Evolutionary conservation across 805 yeast species (phyloP).

Genomic region (Candida oleophila): DNA sequence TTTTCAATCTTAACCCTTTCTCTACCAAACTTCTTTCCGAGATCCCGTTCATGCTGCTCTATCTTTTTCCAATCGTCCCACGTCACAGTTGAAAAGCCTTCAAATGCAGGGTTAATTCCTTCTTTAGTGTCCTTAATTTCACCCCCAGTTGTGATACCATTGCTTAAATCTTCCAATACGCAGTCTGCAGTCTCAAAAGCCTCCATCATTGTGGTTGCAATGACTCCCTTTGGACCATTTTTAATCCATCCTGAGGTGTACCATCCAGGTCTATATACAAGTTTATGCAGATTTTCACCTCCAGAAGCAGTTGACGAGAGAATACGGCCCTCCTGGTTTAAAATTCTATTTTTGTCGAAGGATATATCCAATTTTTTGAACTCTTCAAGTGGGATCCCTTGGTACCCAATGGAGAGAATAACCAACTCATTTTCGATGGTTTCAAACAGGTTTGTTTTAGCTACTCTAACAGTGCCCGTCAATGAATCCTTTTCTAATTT

Average conservation of each 20-base stretch:
- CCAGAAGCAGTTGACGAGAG: slow-evolving; percentile 13
- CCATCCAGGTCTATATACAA: slow-evolving; percentile 43
- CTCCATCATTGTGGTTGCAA: slow-evolving; percentile 86
- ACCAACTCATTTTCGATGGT: slow-evolving; percentile 58
- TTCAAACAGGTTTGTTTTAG: slow-evolving; percentile 33
- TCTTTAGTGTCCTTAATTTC: slow-evolving; percentile 11
- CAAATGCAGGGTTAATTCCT: slow-evolving; percentile 10
- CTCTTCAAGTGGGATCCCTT: slow-evolving; percentile 63
- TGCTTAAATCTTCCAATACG: slow-evolving; percentile 55
- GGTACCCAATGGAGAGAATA: slow-evolving; percentile 81
- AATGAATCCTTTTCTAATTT: slow-evolving; percentile 38
- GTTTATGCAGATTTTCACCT: slow-evolving; percentile 6
- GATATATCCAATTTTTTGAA: slow-evolving; percentile 40
- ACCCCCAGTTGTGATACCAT: slow-evolving; percentile 22
- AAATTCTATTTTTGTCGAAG: slow-evolving; percentile 29
- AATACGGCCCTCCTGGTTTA: slow-evolving; percentile 36
- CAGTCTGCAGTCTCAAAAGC: slow-evolving; percentile 72
- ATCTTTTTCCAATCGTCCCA: slow-evolving; percentile 73
- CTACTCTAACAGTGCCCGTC: slow-evolving; percentile 29
- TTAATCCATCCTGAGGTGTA: slow-evolving; percentile 92
- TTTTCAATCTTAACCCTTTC: slow-evolving; percentile 56
- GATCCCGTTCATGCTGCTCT: slow-evolving; percentile 49
- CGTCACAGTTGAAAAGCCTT: slow-evolving; percentile 27
- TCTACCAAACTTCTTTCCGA: slow-evolving; percentile 52
- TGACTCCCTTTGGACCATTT: slow-evolving; percentile 84